Evolutionary conservation across 352 stramenopile species (phyloP).

Genomic region (Pythium brassicae): DNA sequence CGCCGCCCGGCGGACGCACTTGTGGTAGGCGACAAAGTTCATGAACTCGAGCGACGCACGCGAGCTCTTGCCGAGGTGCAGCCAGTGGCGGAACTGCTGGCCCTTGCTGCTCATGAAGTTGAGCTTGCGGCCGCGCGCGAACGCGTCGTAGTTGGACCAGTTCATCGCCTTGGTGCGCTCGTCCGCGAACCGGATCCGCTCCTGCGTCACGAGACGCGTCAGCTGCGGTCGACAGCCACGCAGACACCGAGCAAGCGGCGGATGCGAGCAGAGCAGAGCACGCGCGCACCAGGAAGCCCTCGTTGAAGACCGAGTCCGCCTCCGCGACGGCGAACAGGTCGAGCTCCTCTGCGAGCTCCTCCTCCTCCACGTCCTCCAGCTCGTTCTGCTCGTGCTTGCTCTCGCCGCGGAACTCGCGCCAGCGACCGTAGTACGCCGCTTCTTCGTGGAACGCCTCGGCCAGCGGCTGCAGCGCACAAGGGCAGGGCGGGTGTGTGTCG

Average conservation of each 20-base stretch:
- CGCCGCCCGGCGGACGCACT: slow-evolving; percentile 27
- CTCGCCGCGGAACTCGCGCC: slow-evolving; percentile 75
- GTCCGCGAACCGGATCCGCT: slow-evolving; percentile 82
- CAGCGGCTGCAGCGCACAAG: slow-evolving; percentile 38
- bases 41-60: slow-evolving; percentile 79
- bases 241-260: no score
- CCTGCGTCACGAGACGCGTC: slow-evolving; percentile 20
- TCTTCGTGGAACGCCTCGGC: slow-evolving; percentile 77
- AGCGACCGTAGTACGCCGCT: slow-evolving; percentile 80
- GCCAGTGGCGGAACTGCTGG: slow-evolving; percentile 65
- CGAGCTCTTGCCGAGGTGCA: slow-evolving; percentile 55
- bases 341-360: slow-evolving; percentile 80
- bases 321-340: slow-evolving; percentile 81
- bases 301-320: slow-evolving; percentile 70
- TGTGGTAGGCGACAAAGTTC: slow-evolving; percentile 85
- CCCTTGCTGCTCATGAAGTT: slow-evolving; percentile 84
- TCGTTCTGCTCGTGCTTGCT: slow-evolving; percentile 78
- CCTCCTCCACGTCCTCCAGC: slow-evolving; percentile 75
- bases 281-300: slow-evolving; percentile 49
- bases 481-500: neutral
- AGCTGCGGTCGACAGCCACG: no score
- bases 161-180: slow-evolving; percentile 81
- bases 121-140: slow-evolving; percentile 68
- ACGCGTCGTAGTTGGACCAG: slow-evolving; percentile 77
- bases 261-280: neutral